These are phyloP conservation scores for Hanseniaspora vineae DNA, from an alignment of 805 yeast species.

Conservation along the genomic window DNA sequence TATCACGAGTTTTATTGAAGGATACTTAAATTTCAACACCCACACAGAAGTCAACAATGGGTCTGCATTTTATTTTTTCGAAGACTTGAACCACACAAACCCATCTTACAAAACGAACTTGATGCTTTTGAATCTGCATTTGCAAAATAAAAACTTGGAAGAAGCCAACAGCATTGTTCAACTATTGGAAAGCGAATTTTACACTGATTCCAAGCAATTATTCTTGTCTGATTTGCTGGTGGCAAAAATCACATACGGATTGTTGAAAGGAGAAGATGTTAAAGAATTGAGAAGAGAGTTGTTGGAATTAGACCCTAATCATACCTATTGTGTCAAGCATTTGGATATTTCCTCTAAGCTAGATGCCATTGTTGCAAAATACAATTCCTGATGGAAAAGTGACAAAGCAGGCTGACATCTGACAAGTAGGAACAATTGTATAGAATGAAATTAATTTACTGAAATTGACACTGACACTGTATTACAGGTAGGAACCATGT, in stretches of 20 bases:
- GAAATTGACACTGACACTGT: too few species aligned
- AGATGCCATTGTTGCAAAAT: slow-evolving; percentile 55
- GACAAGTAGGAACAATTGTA: slow-evolving; percentile 7
- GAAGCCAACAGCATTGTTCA: slow-evolving; percentile 63
- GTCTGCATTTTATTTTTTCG: slow-evolving; percentile 52
- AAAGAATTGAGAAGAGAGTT: slow-evolving; percentile 26
- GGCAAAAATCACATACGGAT: slow-evolving; percentile 50
- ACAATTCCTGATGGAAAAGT: slow-evolving; percentile 18
- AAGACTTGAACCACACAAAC: slow-evolving; percentile 55
- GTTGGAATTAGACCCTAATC: slow-evolving; percentile 35
- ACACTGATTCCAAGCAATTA: slow-evolving; percentile 25
- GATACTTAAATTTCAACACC: slow-evolving; percentile 42
- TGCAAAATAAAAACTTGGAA: slow-evolving; percentile 67
- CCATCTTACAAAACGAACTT: slow-evolving; percentile 38
- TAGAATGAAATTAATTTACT: too few species aligned
- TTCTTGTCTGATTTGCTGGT: slow-evolving; percentile 42
- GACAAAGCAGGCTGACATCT: slow-evolving; percentile 9
- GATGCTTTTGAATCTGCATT: slow-evolving; percentile 59
- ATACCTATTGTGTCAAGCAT: slow-evolving; percentile 44
- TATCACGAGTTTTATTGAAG: slow-evolving; percentile 64
- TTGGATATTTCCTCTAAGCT: slow-evolving; percentile 51
- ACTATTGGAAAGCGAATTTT: slow-evolving; percentile 32
- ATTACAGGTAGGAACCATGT: too few species aligned
- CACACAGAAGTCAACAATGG: slow-evolving; percentile 28
- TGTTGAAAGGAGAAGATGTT: slow-evolving; percentile 36